A percentile compares a stretch with the other conserved stretches of the same genome.
Evolutionary conservation across 2,329 filamentous ascomycete genomes (phyloP).

Genomic region (Alternaria sp.): DNA sequence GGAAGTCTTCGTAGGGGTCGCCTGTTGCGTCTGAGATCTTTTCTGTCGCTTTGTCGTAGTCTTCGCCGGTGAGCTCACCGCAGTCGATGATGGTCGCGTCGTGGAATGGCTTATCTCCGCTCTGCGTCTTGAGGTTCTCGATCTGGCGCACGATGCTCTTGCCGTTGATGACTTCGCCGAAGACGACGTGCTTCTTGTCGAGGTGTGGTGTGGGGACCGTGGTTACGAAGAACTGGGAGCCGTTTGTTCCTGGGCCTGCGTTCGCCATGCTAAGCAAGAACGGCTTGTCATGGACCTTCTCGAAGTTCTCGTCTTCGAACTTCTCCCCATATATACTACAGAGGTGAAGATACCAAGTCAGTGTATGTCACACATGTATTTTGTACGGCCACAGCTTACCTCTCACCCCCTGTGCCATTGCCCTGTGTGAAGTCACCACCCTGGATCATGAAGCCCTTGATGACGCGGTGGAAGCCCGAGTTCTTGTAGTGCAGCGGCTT

Average conservation of each 20-base stretch:
- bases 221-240: slow-evolving; percentile 97
- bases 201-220: slow-evolving; percentile 94
- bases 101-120: slow-evolving; percentile 76
- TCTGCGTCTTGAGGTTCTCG: slow-evolving; percentile 79
- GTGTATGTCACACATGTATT: background rate
- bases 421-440: slow-evolving; percentile 95
- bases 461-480: slow-evolving; percentile 91
- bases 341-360: background rate
- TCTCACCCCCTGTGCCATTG: slow-evolving; percentile 95
- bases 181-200: slow-evolving; percentile 96
- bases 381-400: background rate
- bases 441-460: slow-evolving; percentile 99
- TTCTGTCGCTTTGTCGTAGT: slow-evolving; percentile 69
- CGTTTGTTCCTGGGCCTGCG: slow-evolving; percentile 92
- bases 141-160: slow-evolving; percentile 90
- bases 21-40: slow-evolving; percentile 80
- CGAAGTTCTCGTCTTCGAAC: slow-evolving; percentile 96
- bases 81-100: slow-evolving; percentile 74
- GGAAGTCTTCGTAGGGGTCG: slow-evolving; percentile 94
- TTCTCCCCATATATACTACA: slow-evolving; percentile 88
- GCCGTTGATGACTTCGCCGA: slow-evolving; percentile 90
- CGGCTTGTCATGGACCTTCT: slow-evolving; percentile 87
- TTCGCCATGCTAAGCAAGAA: slow-evolving; percentile 98
- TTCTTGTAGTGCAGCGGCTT: slow-evolving; percentile 93
- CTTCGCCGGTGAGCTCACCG: slow-evolving; percentile 79